A percentile compares a stretch with the other conserved stretches of the same genome.
phyloP scores from a whole-genome alignment of 2,329 filamentous ascomycete genomes.

The Dactylonectria macrodidyma region DNA sequence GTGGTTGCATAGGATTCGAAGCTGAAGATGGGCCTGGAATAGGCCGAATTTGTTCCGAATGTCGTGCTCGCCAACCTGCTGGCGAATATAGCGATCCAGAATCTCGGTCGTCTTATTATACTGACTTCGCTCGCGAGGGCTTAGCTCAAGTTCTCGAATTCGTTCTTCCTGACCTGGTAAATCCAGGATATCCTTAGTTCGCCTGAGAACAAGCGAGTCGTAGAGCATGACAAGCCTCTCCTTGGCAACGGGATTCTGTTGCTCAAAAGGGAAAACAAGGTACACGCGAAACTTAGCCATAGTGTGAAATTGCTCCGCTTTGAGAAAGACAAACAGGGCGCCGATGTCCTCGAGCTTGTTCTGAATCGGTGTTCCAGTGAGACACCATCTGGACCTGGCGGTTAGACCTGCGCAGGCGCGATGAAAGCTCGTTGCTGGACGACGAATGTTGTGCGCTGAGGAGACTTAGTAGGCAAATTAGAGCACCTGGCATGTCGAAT shows the following conservation, averaged over 20 bases:
- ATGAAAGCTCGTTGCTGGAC: constrained; percentile 60
- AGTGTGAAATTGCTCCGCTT: constrained; percentile 38
- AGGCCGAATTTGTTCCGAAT: constrained; percentile 58
- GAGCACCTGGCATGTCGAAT: neutral
- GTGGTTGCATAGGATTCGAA: constrained; percentile 65
- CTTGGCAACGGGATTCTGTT: constrained; percentile 41
- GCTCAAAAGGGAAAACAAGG: constrained; percentile 58
- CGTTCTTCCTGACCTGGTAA: constrained; percentile 48
- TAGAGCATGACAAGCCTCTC: constrained; percentile 53
- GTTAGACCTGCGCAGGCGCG: constrained; percentile 58
- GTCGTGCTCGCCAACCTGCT: constrained; percentile 54
- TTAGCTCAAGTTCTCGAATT: constrained; percentile 20
- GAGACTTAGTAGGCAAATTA: neutral
- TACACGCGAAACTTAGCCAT: constrained; percentile 58
- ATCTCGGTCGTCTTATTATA: constrained; percentile 54
- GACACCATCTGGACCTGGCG: constrained; percentile 65
- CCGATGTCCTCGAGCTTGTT: constrained; percentile 68
- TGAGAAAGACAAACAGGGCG: constrained; percentile 62
- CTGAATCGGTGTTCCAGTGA: constrained; percentile 69
- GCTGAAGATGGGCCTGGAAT: constrained; percentile 62
- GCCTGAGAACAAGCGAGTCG: constrained; percentile 58
- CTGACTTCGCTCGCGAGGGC: constrained; percentile 46
- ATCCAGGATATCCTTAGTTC: constrained; percentile 58
- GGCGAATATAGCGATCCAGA: constrained; percentile 55
- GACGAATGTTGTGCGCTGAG: constrained; percentile 65